Evolutionary conservation across 2,329 filamentous ascomycete species (phyloP).

Genomic region (Plectosphaerella cucumerina): DNA sequence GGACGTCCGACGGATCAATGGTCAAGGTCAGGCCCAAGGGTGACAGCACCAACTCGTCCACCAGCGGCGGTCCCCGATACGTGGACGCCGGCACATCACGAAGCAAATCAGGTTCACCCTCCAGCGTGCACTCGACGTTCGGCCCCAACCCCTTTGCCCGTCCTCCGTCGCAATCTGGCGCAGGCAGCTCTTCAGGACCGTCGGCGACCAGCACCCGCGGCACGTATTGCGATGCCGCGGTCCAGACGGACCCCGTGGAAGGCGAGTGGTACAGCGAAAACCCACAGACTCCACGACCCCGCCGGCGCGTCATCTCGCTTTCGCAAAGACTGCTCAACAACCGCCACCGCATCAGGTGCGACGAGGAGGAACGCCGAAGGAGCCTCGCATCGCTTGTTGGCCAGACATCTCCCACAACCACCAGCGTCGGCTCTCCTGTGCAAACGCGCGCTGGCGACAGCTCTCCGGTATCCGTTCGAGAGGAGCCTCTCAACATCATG

Average conservation of each 20-base stretch:
- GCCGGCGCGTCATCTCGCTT: slow-evolving; percentile 47
- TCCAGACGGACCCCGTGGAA: slow-evolving; percentile 52
- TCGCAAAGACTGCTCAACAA: slow-evolving; percentile 48
- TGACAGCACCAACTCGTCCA: slow-evolving; percentile 15
- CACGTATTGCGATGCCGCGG: slow-evolving; percentile 44
- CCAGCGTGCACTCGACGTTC: slow-evolving; percentile 34
- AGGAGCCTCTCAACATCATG: slow-evolving; percentile 10
- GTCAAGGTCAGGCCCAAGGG: slow-evolving; percentile 19
- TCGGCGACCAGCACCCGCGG: slow-evolving; percentile 32
- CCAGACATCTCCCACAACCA: slow-evolving; percentile 25
- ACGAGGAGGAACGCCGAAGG: slow-evolving; percentile 32
- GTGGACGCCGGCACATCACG: slow-evolving; percentile 49
- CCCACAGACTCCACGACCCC: slow-evolving; percentile 30
- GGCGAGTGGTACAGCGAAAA: slow-evolving; percentile 48
- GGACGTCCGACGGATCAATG: slow-evolving; percentile 49
- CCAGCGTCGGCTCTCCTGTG: slow-evolving; percentile 34
- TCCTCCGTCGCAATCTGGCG: slow-evolving; percentile 27
- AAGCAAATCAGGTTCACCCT: slow-evolving; percentile 50
- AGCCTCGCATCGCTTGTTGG: slow-evolving; percentile 20
- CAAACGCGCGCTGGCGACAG: slow-evolving; percentile 21
- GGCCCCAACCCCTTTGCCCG: slow-evolving; percentile 21
- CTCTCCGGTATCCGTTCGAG: slow-evolving; percentile 7
- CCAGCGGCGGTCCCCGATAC: slow-evolving; percentile 27
- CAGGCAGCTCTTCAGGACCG: slow-evolving; percentile 6
- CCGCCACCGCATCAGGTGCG: slow-evolving; percentile 36